Conservation (phyloP, 1,284 basidiomycete genomes). For the Apiotrichum veenhuisii region DNA sequence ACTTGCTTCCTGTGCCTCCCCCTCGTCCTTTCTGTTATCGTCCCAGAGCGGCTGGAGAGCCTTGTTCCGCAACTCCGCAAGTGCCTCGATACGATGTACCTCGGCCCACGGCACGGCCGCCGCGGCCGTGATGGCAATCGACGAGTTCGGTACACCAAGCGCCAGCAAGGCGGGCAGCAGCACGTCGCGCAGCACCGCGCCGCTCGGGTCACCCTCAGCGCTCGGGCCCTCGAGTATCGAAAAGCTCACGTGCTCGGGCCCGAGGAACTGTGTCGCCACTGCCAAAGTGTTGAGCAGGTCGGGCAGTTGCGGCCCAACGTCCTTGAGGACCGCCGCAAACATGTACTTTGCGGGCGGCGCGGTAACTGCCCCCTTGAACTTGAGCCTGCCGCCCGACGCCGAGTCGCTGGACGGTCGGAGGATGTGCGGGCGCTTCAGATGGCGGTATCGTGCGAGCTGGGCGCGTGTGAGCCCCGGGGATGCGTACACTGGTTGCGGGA, state of each 20-base stretch:
- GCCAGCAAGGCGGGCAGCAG: slow-evolving; percentile 34
- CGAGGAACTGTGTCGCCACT: slow-evolving; percentile 39
- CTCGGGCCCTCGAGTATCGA: slow-evolving; percentile 49
- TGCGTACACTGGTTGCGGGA: slow-evolving; percentile 29
- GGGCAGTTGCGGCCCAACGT: slow-evolving; percentile 43
- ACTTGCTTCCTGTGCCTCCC: too few species aligned
- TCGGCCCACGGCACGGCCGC: slow-evolving; percentile 36
- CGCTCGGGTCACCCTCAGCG: slow-evolving; percentile 43
- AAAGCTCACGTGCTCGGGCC: slow-evolving; percentile 34
- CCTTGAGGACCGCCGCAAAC: slow-evolving; percentile 40
- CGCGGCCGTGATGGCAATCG: slow-evolving; percentile 33
- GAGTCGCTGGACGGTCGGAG: too few species aligned
- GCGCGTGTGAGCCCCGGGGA: slow-evolving; percentile 29
- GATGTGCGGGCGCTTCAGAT: too few species aligned
- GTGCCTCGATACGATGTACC: slow-evolving; percentile 45
- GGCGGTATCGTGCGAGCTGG: slow-evolving; percentile 37
- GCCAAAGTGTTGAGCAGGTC: slow-evolving; percentile 46
- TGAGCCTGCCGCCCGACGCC: too few species aligned
- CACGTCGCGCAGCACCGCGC: slow-evolving; percentile 33
- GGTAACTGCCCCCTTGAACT: not conserved
- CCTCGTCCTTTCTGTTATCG: too few species aligned
- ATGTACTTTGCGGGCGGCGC: slow-evolving; percentile 34
- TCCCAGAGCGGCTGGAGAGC: slow-evolving; percentile 45
- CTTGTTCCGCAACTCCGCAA: slow-evolving; percentile 45
- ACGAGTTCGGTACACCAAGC: slow-evolving; percentile 32